These are phyloP conservation scores for Metarhizium rileyi DNA, from an alignment of 2,329 filamentous ascomycete genomes.

Conservation along the genomic window DNA sequence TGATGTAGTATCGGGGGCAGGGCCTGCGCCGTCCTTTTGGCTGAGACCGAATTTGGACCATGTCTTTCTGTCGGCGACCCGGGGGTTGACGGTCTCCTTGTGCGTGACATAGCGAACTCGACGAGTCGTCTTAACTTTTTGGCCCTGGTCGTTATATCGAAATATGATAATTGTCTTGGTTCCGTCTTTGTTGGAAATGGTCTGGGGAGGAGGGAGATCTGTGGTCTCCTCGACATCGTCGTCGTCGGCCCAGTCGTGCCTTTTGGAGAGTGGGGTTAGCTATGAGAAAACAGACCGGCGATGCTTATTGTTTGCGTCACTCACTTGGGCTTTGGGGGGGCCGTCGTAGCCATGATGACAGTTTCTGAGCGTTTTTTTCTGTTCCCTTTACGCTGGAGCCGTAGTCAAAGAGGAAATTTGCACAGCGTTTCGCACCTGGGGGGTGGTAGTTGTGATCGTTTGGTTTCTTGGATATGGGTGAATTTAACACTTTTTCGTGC, in stretches of 20 bases:
- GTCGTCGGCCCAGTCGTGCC: constrained; percentile 89
- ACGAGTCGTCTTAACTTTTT: constrained; percentile 95
- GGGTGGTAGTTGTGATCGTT: constrained; percentile 22
- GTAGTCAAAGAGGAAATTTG: background rate
- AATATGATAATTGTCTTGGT: constrained; percentile 92
- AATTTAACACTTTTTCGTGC: constrained; percentile 34
- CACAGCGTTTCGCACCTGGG: constrained; percentile 14
- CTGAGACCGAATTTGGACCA: constrained; percentile 92
- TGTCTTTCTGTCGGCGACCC: constrained; percentile 85
- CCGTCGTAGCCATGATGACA: constrained; percentile 28
- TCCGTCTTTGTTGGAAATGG: constrained; percentile 95
- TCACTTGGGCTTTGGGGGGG: constrained; percentile 31
- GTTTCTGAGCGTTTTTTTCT: constrained; percentile 2
- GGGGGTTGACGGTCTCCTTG: constrained; percentile 90
- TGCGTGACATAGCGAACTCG: constrained; percentile 87
- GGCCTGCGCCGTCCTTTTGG: constrained; percentile 74
- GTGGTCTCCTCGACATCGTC: constrained; percentile 70
- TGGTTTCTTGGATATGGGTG: constrained; percentile 26
- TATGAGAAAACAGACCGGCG: constrained; percentile 1
- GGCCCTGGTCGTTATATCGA: constrained; percentile 82
- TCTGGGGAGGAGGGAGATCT: constrained; percentile 74
- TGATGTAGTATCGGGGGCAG: constrained; percentile 79
- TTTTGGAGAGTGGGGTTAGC: constrained; percentile 31
- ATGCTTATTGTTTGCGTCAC: constrained; percentile 10
- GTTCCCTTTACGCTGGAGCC: background rate